Evolutionary conservation across 768 basidiomycete genomes (phyloP).

Genomic region (Suillus alpinus): DNA sequence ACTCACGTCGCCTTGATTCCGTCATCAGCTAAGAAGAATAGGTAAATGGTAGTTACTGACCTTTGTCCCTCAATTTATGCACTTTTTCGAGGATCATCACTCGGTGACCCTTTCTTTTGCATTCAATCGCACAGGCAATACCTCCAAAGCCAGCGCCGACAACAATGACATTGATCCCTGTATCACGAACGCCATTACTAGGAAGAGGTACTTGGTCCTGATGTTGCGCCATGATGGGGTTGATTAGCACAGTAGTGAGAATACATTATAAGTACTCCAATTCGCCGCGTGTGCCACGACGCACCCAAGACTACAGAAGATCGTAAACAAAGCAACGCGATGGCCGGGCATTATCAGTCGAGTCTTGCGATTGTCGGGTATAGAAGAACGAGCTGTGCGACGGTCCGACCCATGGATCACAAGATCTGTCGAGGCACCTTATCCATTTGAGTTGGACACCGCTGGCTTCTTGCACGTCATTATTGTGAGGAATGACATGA

Average conservation of each 20-base stretch:
- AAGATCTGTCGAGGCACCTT: too few relatives aligned
- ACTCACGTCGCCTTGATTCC: conserved; percentile 16
- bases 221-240: not conserved
- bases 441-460: too few relatives aligned
- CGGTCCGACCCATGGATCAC: too few relatives aligned
- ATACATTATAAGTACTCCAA: not conserved
- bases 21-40: conserved; percentile 5
- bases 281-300: not conserved
- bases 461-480: too few relatives aligned
- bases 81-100: conserved; percentile 22
- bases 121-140: conserved; percentile 28
- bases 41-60: conserved; percentile 8
- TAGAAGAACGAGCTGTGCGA: too few relatives aligned
- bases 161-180: conserved; percentile 18
- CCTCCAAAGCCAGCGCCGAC: conserved; percentile 27
- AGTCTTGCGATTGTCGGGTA: not conserved
- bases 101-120: conserved; percentile 19
- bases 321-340: not conserved
- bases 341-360: not conserved
- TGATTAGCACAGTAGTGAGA: not conserved
- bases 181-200: not conserved
- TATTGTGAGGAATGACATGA: too few relatives aligned
- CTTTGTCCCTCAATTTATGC: conserved; percentile 11
- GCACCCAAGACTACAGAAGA: not conserved
- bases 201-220: not conserved